Base-by-base conservation (phyloP, 2,329 filamentous ascomycete genomes). In the Ophiostoma himal-ulmi region DNA sequence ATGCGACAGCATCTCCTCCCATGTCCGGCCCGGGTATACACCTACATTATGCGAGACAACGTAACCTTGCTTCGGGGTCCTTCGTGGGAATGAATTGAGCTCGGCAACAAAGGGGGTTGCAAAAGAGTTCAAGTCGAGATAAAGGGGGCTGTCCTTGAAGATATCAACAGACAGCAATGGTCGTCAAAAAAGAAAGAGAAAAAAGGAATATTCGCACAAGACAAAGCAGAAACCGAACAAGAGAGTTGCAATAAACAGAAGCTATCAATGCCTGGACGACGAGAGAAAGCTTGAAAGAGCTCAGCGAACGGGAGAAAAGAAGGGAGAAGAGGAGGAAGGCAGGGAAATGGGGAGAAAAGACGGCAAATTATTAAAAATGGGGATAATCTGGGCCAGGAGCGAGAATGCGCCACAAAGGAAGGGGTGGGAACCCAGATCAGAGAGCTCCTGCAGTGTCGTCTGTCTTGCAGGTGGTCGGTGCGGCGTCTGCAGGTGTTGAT, bases 311-410 rank as follows among this genome's bases (percentile, higher is more conserved):
- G 68, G 44, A 69, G 48, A 26, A 37, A 22, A 68, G 30, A n/a
- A 71, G 66, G 22, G 52, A 72, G 70, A 41, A 48, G 4, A 30
- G 11, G 11, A 30, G 37, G 60, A 37, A 26, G 36, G 36, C 17
- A 22, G 54, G 60, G 48, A 60, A 34, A 39, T 22, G 44, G n/a
- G 44, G 30, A 44, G 37, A 48, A 62, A 69, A 66, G 60, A 37
- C 60, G 57, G 66, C 65, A 70, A 68, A 72, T 54, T 70, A 69
- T 64, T 62, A 71, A 71, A 71, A 69, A 64, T 39, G 64, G 71
- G 68, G 69, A 37, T 60, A 57, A 22, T 68, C 68, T 41, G 14
- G 65, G 65, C 69, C 69, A 65, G 54, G 68, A 66, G 60, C n/a
- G 30, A 52, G 30, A 62, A 69, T 26, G 67, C 70, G 70, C 70